These are phyloP conservation scores for Thielaviopsis euricoi DNA, from an alignment of 2,329 filamentous ascomycete genomes.

Conservation along the genomic window DNA sequence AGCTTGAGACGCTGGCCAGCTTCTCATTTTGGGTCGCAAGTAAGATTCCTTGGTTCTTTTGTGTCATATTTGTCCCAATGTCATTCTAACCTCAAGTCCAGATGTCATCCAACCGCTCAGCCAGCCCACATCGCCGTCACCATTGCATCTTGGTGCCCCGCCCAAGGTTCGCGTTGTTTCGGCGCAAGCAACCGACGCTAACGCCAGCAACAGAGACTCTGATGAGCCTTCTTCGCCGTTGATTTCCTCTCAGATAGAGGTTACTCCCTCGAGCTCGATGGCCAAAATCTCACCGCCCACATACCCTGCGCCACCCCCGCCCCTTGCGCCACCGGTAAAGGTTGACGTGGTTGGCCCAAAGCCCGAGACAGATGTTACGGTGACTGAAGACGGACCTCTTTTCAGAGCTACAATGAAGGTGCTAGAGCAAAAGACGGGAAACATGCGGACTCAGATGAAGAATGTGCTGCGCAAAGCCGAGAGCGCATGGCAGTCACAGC, in stretches of 20 bases:
- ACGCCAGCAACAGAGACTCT: conserved; percentile 55
- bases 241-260: conserved; percentile 21
- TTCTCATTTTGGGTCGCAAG: conserved; percentile 94
- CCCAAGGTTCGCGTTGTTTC: conserved; percentile 73
- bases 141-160: conserved; percentile 56
- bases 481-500: conserved; percentile 63
- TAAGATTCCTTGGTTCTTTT: conserved; percentile 22
- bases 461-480: conserved; percentile 92
- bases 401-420: conserved; percentile 96
- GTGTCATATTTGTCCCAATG: not conserved
- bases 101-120: conserved; percentile 29
- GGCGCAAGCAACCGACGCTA: conserved; percentile 69
- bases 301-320: conserved; percentile 12
- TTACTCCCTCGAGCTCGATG: conserved; percentile 6
- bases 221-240: conserved; percentile 43
- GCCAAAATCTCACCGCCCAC: conserved; percentile 16
- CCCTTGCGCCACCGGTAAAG: conserved; percentile 37
- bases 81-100: conserved; percentile 15
- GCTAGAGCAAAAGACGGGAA: conserved; percentile 88
- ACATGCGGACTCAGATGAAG: conserved; percentile 88
- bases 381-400: conserved; percentile 80
- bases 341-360: conserved; percentile 78
- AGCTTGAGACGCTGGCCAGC: conserved; percentile 70
- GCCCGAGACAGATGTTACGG: conserved; percentile 68
- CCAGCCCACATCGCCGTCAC: conserved; percentile 50